Conservation (phyloP, 768 basidiomycete species). For the Leccinum pellstonianum region DNA sequence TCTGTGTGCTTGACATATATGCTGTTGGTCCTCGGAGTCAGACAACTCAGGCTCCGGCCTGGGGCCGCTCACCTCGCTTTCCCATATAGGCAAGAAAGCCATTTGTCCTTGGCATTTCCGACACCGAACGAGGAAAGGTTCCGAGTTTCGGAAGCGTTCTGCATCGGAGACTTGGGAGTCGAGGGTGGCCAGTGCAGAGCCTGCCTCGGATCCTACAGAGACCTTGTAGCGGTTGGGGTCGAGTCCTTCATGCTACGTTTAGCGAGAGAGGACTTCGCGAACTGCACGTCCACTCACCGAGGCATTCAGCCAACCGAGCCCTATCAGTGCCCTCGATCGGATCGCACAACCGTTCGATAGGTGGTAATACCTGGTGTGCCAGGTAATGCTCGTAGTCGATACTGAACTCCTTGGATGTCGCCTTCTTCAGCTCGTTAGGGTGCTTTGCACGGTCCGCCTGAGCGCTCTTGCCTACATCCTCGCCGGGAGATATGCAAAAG, state of each 20-base stretch:
- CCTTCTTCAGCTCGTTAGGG: conserved; percentile 85
- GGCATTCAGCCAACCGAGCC: conserved; percentile 84
- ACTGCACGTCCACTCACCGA: conserved; percentile 54
- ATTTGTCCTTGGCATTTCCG: conserved; percentile 63
- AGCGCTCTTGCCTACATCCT: conserved; percentile 64
- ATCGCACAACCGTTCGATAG: conserved; percentile 93
- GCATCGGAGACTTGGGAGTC: conserved; percentile 88
- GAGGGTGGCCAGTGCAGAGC: conserved; percentile 64
- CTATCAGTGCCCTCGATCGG: conserved; percentile 96
- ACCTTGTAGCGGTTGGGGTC: conserved; percentile 56
- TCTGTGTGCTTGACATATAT: too few species aligned
- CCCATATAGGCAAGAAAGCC: conserved; percentile 57
- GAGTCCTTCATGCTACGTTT: conserved; percentile 41
- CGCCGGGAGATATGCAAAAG: conserved; percentile 80
- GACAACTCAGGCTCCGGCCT: too few species aligned
- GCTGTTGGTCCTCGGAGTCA: too few species aligned
- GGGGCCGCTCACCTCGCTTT: conserved; percentile 48
- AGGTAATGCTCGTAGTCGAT: conserved; percentile 94
- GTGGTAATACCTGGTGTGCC: conserved; percentile 88
- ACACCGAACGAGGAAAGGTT: conserved; percentile 74
- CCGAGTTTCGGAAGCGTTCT: conserved; percentile 80
- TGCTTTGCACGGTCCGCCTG: conserved; percentile 92
- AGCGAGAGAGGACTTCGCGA: not conserved
- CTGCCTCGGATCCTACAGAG: conserved; percentile 52
- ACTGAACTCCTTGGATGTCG: conserved; percentile 53